A percentile compares a stretch with the other conserved stretches of the same genome.
Evolutionary conservation across 257 asterid species (phyloP).

Genomic region (Craterostigma plantagineum): DNA sequence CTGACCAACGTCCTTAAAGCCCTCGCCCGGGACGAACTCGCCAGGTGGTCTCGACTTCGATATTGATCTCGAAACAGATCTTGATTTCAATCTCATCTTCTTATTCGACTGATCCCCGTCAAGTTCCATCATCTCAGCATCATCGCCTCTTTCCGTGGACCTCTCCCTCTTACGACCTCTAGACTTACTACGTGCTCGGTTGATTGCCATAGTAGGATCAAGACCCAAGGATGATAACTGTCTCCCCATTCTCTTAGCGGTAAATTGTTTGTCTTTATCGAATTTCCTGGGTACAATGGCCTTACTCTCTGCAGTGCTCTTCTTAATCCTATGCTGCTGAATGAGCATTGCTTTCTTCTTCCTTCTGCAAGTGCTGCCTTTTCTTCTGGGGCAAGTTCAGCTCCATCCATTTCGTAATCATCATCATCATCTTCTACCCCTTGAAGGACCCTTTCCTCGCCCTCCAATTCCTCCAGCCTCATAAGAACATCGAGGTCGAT

Average conservation of each 20-base stretch:
- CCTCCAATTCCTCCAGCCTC: constrained; percentile 85
- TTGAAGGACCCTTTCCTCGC: constrained; percentile 65
- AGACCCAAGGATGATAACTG: constrained; percentile 54
- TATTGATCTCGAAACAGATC: constrained; percentile 28
- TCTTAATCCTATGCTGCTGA: constrained; percentile 63
- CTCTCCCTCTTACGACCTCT: constrained; percentile 93
- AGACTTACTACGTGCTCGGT: constrained; percentile 72
- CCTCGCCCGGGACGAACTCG: constrained; percentile 81
- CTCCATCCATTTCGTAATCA: constrained; percentile 76
- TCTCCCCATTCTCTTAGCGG: constrained; percentile 75
- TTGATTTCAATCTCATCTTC: constrained; percentile 36
- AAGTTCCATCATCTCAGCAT: constrained; percentile 46
- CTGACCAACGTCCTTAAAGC: constrained; percentile 63
- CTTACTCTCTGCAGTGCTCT: constrained; percentile 83
- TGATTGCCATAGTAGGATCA: constrained; percentile 58
- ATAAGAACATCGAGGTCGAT: constrained; percentile 73
- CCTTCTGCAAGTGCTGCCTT: constrained; percentile 42
- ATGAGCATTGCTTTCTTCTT: constrained; percentile 65
- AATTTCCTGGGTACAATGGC: constrained; percentile 70
- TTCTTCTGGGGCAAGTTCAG: constrained; percentile 63
- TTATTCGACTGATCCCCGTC: constrained; percentile 48
- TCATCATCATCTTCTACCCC: constrained; percentile 59
- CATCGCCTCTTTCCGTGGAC: constrained; percentile 23
- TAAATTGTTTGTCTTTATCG: constrained; percentile 51
- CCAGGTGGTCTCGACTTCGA: constrained; percentile 46